These are phyloP conservation scores for Abelmoschus esculentus DNA, from an alignment of 345 rosid species.

Conservation along the genomic window DNA sequence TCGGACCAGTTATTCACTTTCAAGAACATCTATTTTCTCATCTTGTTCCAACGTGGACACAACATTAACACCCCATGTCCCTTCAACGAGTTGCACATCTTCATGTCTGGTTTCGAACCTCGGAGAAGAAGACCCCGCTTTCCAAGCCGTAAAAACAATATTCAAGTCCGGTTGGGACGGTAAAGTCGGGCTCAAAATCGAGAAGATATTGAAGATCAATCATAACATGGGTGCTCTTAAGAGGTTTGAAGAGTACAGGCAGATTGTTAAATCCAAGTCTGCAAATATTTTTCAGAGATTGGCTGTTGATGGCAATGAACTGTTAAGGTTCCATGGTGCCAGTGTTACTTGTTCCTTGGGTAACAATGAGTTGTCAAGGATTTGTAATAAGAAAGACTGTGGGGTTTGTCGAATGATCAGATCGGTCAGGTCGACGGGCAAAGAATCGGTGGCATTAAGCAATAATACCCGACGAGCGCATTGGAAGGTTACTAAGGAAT, in stretches of 20 bases:
- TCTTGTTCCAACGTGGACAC: neutral
- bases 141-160: neutral
- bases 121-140: neutral
- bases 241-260: constrained; percentile 7
- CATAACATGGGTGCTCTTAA: neutral
- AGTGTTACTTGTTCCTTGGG: constrained; percentile 2
- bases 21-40: neutral
- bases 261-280: neutral
- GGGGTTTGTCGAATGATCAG: neutral
- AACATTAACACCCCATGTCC: neutral
- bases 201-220: constrained; percentile 7
- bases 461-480: neutral
- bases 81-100: neutral
- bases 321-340: neutral
- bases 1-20: neutral
- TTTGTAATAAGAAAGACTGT: constrained; percentile 1
- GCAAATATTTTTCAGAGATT: neutral
- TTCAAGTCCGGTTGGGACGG: constrained; percentile 6
- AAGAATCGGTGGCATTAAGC: neutral
- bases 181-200: neutral
- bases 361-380: neutral
- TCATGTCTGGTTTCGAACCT: neutral
- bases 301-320: no score
- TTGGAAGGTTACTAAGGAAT: neutral
- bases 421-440: neutral